These are phyloP conservation scores for Candida nanaspora DNA, from an alignment of 805 yeast species.

Conservation along the genomic window DNA sequence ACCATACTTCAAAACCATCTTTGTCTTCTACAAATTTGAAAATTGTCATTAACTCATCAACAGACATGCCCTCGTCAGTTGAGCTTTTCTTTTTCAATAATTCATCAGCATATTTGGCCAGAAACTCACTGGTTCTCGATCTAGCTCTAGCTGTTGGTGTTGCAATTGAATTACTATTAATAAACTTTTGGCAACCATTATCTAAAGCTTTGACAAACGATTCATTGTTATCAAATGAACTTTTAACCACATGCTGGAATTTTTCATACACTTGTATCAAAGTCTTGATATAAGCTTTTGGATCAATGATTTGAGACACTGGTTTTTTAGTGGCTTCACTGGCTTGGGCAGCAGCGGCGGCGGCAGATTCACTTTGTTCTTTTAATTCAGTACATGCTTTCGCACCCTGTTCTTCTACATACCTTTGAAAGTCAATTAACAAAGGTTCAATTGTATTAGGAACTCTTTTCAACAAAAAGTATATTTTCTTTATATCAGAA, in stretches of 20 bases:
- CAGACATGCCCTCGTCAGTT: conserved; percentile 52
- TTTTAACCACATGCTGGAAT: conserved; percentile 56
- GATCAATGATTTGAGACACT: conserved; percentile 38
- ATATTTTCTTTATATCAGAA: conserved; percentile 74
- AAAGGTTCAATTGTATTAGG: conserved; percentile 74
- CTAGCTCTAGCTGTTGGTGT: conserved; percentile 48
- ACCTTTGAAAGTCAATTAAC: conserved; percentile 62
- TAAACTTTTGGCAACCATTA: conserved; percentile 77
- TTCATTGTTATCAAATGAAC: conserved; percentile 66
- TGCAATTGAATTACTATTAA: conserved; percentile 79
- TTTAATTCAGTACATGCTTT: conserved; percentile 53
- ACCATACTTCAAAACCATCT: conserved; percentile 91
- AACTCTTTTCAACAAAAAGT: conserved; percentile 66
- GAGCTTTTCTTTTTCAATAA: conserved; percentile 67
- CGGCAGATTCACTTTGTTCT: conserved; percentile 16
- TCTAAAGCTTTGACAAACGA: conserved; percentile 83
- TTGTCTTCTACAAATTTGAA: conserved; percentile 88
- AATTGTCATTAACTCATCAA: conserved; percentile 79
- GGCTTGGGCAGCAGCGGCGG: conserved; percentile 6
- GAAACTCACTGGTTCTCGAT: conserved; percentile 85
- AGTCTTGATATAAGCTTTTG: conserved; percentile 74
- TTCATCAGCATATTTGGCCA: conserved; percentile 85
- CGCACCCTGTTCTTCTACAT: conserved; percentile 61
- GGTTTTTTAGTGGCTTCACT: conserved; percentile 25
- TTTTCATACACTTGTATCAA: conserved; percentile 63